These are phyloP conservation scores for Lagerstroemia fauriei DNA, from an alignment of 441 rosid species.

Conservation along the genomic window DNA sequence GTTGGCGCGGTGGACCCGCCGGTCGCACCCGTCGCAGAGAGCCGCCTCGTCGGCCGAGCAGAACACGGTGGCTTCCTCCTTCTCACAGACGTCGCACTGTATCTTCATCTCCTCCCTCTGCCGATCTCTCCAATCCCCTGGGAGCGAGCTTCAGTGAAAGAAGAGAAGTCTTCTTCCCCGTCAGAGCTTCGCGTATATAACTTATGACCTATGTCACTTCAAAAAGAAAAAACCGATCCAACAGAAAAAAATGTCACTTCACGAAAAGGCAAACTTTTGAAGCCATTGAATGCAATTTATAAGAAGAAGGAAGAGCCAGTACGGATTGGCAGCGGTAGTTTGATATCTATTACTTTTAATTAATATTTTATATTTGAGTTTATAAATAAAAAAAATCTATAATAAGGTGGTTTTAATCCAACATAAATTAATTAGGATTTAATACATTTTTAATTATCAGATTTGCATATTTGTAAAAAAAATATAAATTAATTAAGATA, in stretches of 20 bases:
- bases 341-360: too few relatives aligned
- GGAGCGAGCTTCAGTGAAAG: too few relatives aligned
- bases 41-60: constrained; percentile 94
- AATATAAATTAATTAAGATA: too few relatives aligned
- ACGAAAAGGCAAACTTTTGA: not conserved
- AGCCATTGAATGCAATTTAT: not conserved
- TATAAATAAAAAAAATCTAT: too few relatives aligned
- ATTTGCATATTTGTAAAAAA: too few relatives aligned
- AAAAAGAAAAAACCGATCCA: too few relatives aligned
- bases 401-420: too few relatives aligned
- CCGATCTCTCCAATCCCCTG: too few relatives aligned
- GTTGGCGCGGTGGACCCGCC: constrained; percentile 71
- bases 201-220: not conserved
- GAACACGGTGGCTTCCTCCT: constrained; percentile 63
- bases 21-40: constrained; percentile 75
- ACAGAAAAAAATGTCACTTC: not conserved
- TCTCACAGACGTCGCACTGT: constrained; percentile 75
- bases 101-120: constrained; percentile 57
- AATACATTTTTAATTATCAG: too few relatives aligned
- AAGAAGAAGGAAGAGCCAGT: not conserved
- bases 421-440: too few relatives aligned
- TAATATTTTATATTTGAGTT: too few relatives aligned
- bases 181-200: not conserved
- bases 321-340: too few relatives aligned
- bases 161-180: not conserved